phyloP scores from a whole-genome alignment of 179 eudicot species.

The Vitellaria paradoxa region DNA sequence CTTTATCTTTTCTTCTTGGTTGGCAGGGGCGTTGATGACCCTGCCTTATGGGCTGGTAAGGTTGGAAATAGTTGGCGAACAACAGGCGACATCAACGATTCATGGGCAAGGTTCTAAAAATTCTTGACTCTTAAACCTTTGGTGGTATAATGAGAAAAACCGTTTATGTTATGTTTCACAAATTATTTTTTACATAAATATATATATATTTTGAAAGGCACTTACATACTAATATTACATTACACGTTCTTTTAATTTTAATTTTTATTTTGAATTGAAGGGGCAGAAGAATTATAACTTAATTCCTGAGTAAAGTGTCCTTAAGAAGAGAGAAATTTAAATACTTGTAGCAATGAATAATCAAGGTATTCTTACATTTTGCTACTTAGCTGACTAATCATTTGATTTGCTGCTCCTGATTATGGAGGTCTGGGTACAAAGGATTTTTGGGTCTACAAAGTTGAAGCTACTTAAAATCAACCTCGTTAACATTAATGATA shows the following conservation, averaged over 20 bases:
- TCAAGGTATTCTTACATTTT: not conserved
- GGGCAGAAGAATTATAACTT: not conserved
- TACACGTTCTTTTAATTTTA: not conserved
- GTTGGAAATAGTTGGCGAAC: conserved; percentile 98
- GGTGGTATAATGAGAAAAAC: not conserved
- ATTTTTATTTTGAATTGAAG: not conserved
- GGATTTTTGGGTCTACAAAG: not conserved
- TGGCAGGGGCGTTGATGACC: conserved; percentile 92
- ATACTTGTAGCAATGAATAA: not conserved
- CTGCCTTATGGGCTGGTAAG: conserved; percentile 83
- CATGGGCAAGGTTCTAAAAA: conserved; percentile 78
- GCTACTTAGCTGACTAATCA: not conserved
- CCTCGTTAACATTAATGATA: not conserved
- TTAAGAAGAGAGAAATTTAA: not conserved
- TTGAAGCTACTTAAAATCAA: not conserved
- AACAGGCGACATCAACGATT: conserved; percentile 82
- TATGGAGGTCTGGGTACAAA: not conserved
- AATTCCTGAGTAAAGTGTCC: not conserved
- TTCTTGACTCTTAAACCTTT: conserved; percentile 14
- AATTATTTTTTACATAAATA: conserved; percentile 5
- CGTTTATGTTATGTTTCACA: conserved; percentile 4
- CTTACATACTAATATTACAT: not conserved
- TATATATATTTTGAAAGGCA: too few relatives aligned
- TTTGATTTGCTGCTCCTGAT: not conserved
- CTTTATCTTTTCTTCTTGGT: conserved; percentile 14